Evolutionary conservation across 2,329 filamentous ascomycete species (phyloP), one percentile per base, ranked within the genome.

Genomic region (Ophiostoma montium): DNA sequence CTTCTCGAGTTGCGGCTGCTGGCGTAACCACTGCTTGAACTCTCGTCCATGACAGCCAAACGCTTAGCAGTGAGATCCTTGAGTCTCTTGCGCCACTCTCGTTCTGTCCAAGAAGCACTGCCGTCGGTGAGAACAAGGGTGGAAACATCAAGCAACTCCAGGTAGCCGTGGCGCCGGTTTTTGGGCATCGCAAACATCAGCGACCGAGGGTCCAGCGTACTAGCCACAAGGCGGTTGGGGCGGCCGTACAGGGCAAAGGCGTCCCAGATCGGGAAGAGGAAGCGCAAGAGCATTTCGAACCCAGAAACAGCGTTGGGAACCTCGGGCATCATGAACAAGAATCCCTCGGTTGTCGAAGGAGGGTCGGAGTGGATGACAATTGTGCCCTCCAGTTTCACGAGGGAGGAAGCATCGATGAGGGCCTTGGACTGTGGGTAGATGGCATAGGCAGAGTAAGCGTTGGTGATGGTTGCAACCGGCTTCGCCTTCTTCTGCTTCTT

Each of bases 181-280:
- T 85, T 86, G 0, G 92, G 90, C 82, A 98, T 94, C 6, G 89
- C 92, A 63, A 96, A 98, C 92, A 98, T 98, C 55, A 98, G 72
- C 50, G 92, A 94, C 42, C 87, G 79, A 4, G 85, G 72, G 64
- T 96, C 89, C 41, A 89, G 75, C 0, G 85, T 82, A 60, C 94
- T 94, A 3, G 92, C 87, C 32, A 95, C 81, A 41, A 98, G 72
- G 53, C 86, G 81, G 27, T 78, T 84, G 0, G 92, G 92, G 19
- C 92, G 83, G 27, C 92, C 92, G 58, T 98, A 98, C 1, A 98
- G 71, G 35, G 75, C 80, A 63, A 95, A 98, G 0, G 86, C 86
- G 62, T 98, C 92, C 71, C 86, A 98, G 0, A 88, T 86, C 0
- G 92, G 92, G 62, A 98, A 94, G 12, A 98, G 71, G 67, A 86